Conservation (phyloP, 495 filamentous ascomycete species). For the Aspergillus heteromorphus region DNA sequence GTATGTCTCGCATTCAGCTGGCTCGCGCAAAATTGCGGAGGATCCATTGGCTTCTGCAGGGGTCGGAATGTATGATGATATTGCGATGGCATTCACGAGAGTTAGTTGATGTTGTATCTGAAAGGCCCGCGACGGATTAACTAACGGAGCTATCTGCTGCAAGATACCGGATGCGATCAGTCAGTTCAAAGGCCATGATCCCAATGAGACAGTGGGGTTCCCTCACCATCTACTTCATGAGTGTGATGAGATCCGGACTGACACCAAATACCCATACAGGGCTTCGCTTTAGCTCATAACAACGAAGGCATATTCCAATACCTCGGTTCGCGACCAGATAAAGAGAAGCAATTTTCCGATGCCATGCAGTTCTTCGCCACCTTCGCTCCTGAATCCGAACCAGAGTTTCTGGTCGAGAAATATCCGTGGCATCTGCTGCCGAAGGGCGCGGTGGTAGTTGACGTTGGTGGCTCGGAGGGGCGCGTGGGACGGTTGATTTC, state of each 20-base stretch:
- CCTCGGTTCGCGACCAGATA: background rate
- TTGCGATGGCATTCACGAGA: background rate
- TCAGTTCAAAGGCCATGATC: background rate
- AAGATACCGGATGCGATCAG: background rate
- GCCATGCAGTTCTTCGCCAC: background rate
- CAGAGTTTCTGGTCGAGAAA: background rate
- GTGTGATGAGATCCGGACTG: background rate
- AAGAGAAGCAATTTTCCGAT: background rate
- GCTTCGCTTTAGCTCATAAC: background rate
- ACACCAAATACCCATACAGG: background rate
- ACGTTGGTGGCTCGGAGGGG: background rate
- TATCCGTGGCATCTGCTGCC: background rate
- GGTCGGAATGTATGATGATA: background rate
- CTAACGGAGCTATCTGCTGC: background rate
- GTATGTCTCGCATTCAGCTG: slow-evolving; percentile 41
- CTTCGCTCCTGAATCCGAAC: background rate
- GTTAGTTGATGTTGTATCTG: background rate
- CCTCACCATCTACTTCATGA: background rate
- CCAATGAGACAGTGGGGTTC: background rate
- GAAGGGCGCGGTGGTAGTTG: background rate
- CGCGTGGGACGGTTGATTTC: background rate
- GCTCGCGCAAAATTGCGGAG: background rate
- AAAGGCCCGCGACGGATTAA: background rate
- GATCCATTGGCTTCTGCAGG: background rate
- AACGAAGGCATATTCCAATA: background rate